Evolutionary conservation across 2,329 filamentous ascomycete genomes (phyloP).

Genomic region (Pseudocercospora fuligena): DNA sequence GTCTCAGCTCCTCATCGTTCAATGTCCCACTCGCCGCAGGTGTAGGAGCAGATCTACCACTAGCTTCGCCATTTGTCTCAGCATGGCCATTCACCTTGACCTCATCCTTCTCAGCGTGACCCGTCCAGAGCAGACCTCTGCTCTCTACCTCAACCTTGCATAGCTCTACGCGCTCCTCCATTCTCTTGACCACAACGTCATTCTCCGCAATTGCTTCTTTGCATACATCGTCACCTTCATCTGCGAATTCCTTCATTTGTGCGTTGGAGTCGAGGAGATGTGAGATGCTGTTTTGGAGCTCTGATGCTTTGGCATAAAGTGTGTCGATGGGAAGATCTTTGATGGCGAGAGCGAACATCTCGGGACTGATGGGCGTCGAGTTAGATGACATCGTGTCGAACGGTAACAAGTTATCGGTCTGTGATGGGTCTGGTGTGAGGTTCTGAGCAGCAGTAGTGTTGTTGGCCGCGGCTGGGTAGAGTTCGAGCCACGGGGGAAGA

Average conservation of each 20-base stretch:
- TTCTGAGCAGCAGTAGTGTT: constrained; percentile 7
- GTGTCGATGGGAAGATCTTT: constrained; percentile 67
- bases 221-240: constrained; percentile 69
- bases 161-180: constrained; percentile 68
- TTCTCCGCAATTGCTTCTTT: constrained; percentile 76
- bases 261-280: constrained; percentile 76
- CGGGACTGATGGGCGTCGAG: constrained; percentile 36
- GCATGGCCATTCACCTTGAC: constrained; percentile 26
- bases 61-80: constrained; percentile 30
- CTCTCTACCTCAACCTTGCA: constrained; percentile 69
- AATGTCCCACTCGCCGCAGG: constrained; percentile 52
- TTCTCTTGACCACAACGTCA: constrained; percentile 68
- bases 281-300: constrained; percentile 74
- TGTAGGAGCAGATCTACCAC: constrained; percentile 18
- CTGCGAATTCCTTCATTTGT: constrained; percentile 71
- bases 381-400: constrained; percentile 26
- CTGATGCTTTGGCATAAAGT: constrained; percentile 75
- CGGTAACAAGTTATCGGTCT: constrained; percentile 22
- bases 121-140: constrained; percentile 60
- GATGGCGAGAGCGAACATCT: constrained; percentile 59
- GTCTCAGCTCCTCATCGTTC: constrained; percentile 64
- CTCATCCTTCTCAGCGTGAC: constrained; percentile 33
- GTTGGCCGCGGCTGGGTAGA: constrained; percentile 13
- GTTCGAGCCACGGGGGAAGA: constrained; percentile 24
- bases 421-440: constrained; percentile 19